phyloP scores from a whole-genome alignment of 2,329 filamentous ascomycete species.

The Sporothrix protearum region DNA sequence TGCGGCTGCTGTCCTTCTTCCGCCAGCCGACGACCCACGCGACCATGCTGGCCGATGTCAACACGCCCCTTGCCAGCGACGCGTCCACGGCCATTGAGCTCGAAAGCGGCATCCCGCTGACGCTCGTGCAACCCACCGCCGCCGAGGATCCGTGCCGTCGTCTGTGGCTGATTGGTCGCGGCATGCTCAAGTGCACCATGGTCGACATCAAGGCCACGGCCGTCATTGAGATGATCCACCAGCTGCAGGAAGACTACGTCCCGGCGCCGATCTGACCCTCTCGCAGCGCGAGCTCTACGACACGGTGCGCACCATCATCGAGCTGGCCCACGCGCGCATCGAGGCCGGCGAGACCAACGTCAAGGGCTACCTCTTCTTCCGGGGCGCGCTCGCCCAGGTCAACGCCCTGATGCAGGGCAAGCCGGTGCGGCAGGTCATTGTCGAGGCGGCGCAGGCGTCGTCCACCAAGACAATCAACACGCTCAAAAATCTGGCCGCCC shows the following conservation, averaged over 20 bases:
- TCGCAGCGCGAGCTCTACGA: conserved; percentile 29
- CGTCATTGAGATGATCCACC: conserved; percentile 26
- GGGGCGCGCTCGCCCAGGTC: conserved; percentile 25
- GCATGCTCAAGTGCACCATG: conserved; percentile 29
- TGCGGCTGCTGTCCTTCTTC: conserved; percentile 25
- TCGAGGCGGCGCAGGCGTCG: conserved; percentile 8
- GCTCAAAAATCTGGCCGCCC: conserved; percentile 8
- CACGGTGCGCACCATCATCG: conserved; percentile 1
- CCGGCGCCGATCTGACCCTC: conserved; percentile 25
- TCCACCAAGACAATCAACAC: conserved; percentile 5
- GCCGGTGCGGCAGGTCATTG: conserved; percentile 17
- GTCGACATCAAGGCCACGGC: conserved; percentile 25
- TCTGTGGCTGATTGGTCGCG: conserved; percentile 26
- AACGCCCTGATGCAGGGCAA: conserved; percentile 25
- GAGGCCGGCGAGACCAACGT: conserved; percentile 29
- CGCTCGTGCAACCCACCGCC: not conserved
- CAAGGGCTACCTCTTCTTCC: conserved; percentile 27
- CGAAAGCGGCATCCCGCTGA: not conserved
- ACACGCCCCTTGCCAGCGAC: conserved; percentile 16
- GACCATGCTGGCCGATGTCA: not conserved
- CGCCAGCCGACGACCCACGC: not conserved
- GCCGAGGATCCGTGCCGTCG: conserved; percentile 21
- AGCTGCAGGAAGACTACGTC: conserved; percentile 28
- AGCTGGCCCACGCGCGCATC: conserved; percentile 24
- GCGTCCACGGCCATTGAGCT: not conserved